Percentiles rank a stretch among this genome's conserved stretches.
phyloP scores from a whole-genome alignment of 2,329 filamentous ascomycete species.

The Alternaria rosae region DNA sequence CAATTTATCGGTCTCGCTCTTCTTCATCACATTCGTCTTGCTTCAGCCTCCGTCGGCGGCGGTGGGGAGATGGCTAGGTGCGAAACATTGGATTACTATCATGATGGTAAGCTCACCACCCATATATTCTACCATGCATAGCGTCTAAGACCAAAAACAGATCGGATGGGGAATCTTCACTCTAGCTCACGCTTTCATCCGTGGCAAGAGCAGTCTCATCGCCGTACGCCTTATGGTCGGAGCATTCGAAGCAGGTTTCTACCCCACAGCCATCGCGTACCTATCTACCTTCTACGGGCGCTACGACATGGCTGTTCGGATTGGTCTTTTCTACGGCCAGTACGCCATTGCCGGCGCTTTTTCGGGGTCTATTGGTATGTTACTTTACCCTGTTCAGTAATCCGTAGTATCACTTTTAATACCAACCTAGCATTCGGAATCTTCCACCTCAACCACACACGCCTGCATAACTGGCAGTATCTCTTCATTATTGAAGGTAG shows the following conservation, averaged over 20 bases:
- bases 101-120: slow-evolving; percentile 22
- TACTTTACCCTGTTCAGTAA: not conserved
- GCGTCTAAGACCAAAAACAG: slow-evolving; percentile 14
- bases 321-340: slow-evolving; percentile 55
- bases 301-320: slow-evolving; percentile 53
- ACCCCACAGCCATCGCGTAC: slow-evolving; percentile 62
- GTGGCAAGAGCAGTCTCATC: slow-evolving; percentile 25
- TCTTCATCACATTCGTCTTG: slow-evolving; percentile 35
- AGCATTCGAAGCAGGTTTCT: slow-evolving; percentile 62
- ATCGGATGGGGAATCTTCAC: slow-evolving; percentile 36
- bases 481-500: slow-evolving; percentile 54
- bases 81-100: slow-evolving; percentile 27
- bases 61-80: slow-evolving; percentile 29
- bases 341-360: slow-evolving; percentile 53
- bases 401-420: slow-evolving; percentile 2
- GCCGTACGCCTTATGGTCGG: slow-evolving; percentile 46
- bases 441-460: slow-evolving; percentile 55
- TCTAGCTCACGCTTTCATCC: slow-evolving; percentile 33
- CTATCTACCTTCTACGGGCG: slow-evolving; percentile 59
- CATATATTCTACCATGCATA: not conserved
- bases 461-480: slow-evolving; percentile 58
- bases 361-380: slow-evolving; percentile 49
- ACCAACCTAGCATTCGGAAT: slow-evolving; percentile 46
- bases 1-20: slow-evolving; percentile 35
- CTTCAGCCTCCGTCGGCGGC: slow-evolving; percentile 32